Conservation (phyloP, 805 yeast genomes). For the Kazachstania bromeliacearum region DNA sequence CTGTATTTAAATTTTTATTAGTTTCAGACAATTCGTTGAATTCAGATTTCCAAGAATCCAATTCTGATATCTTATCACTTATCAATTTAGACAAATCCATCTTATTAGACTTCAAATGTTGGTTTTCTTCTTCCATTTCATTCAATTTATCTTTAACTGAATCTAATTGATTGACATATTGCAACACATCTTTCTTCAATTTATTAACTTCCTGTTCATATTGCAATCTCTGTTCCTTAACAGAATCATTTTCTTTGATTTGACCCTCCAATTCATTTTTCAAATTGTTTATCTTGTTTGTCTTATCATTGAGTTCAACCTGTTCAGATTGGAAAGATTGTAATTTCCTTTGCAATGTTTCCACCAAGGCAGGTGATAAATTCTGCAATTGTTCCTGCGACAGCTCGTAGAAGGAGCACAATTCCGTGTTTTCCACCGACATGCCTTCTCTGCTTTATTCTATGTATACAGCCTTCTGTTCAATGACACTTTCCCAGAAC, state of each 20-base stretch:
- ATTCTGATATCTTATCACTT: slow-evolving; percentile 24
- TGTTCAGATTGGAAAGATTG: too few relatives aligned
- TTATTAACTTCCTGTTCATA: slow-evolving; percentile 16
- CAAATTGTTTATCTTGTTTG: slow-evolving; percentile 29
- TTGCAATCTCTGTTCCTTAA: slow-evolving; percentile 15
- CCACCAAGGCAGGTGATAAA: too few relatives aligned
- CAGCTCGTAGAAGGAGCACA: too few relatives aligned
- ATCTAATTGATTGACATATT: slow-evolving; percentile 7
- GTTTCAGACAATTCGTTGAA: not conserved
- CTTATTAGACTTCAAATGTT: slow-evolving; percentile 15
- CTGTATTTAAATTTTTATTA: too few relatives aligned
- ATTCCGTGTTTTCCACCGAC: too few relatives aligned
- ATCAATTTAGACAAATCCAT: slow-evolving; percentile 18
- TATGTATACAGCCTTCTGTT: too few relatives aligned
- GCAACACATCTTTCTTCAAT: slow-evolving; percentile 10
- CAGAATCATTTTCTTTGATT: slow-evolving; percentile 15
- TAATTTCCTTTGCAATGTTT: too few relatives aligned
- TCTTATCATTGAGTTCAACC: too few relatives aligned
- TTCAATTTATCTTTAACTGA: slow-evolving; percentile 5
- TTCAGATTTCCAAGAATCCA: slow-evolving; percentile 3
- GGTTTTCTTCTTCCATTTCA: slow-evolving; percentile 9
- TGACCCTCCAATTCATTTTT: slow-evolving; percentile 23
- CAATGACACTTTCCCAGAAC: too few relatives aligned
- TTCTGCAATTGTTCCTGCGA: too few relatives aligned
- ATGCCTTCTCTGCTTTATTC: too few relatives aligned